Evolutionary conservation across 208 protist species (phyloP).

Genomic region (Leishmania aethiopica): DNA sequence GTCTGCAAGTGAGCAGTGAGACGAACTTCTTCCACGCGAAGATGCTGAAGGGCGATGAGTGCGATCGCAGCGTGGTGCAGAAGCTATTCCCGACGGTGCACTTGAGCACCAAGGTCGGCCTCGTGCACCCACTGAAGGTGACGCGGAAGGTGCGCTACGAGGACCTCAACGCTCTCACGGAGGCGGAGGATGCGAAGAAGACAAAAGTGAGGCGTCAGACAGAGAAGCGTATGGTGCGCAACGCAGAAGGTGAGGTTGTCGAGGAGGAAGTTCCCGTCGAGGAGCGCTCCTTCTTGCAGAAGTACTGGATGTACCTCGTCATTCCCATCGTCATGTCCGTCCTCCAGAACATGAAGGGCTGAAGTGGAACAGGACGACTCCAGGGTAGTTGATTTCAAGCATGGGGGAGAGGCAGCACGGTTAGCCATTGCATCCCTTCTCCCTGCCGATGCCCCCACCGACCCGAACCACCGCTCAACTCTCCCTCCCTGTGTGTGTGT

Average conservation of each 20-base stretch:
- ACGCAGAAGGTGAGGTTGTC: constrained; percentile 55
- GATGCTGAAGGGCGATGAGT: constrained; percentile 84
- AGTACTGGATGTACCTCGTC: constrained; percentile 90
- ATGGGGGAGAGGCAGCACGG: not conserved
- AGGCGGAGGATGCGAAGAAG: constrained; percentile 22
- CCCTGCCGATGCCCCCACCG: not conserved
- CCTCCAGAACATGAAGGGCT: constrained; percentile 58
- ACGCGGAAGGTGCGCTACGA: constrained; percentile 69
- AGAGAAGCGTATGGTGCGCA: constrained; percentile 43
- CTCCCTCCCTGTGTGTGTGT: not conserved
- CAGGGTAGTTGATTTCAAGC: not conserved
- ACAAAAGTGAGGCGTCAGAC: constrained; percentile 37
- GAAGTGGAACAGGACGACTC: not conserved
- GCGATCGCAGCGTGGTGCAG: constrained; percentile 77
- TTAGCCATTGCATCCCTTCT: not conserved
- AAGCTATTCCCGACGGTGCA: constrained; percentile 82
- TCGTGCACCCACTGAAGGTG: constrained; percentile 43
- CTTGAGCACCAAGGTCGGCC: constrained; percentile 41
- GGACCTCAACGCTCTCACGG: constrained; percentile 52
- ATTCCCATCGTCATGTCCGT: constrained; percentile 68
- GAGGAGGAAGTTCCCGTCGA: constrained; percentile 75
- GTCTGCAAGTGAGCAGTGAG: constrained; percentile 74
- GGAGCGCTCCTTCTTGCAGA: constrained; percentile 82
- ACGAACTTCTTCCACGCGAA: constrained; percentile 91
- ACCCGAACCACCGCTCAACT: not conserved